A percentile compares a stretch with the other conserved stretches of the same genome.
Conservation (phyloP, 495 filamentous ascomycete genomes). For the Physcia stellaris region DNA sequence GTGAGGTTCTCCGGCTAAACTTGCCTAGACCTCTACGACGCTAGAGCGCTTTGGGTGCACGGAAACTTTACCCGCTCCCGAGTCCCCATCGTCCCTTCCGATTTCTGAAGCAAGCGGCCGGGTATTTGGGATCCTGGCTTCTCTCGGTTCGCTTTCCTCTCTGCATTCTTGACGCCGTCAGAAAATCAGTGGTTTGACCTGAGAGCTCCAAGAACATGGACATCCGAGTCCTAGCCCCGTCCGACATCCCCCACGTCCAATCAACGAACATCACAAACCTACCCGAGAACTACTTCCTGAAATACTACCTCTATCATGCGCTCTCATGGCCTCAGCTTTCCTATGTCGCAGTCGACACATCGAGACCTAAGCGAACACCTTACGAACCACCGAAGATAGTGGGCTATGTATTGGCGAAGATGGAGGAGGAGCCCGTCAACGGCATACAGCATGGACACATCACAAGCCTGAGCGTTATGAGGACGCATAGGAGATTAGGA, state of each 20-base stretch:
- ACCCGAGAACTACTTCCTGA: constrained; percentile 98
- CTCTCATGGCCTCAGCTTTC: constrained; percentile 94
- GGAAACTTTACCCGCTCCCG: no score
- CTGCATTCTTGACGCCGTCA: no score
- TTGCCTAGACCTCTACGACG: no score
- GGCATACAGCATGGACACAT: constrained; percentile 93
- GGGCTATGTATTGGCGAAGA: constrained; percentile 98
- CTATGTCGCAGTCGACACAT: constrained; percentile 87
- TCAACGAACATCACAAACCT: constrained; percentile 97
- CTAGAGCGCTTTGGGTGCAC: no score
- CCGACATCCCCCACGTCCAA: constrained; percentile 88
- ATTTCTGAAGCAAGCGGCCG: no score
- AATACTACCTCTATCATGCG: constrained; percentile 99
- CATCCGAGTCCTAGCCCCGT: constrained; percentile 57
- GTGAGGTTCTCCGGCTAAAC: no score
- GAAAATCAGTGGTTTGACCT: no score
- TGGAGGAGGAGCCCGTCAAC: constrained; percentile 95
- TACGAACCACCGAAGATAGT: constrained; percentile 93
- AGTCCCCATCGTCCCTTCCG: no score
- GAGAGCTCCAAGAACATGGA: no score
- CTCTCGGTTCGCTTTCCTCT: no score
- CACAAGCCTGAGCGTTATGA: constrained; percentile 88
- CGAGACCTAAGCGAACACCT: constrained; percentile 52
- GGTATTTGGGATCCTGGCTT: no score
- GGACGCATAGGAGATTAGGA: constrained; percentile 79